Evolutionary conservation across 176 grass and related monocot genomes (phyloP), one percentile per base, ranked within the genome.

Genomic region (Triticum timopheevii): DNA sequence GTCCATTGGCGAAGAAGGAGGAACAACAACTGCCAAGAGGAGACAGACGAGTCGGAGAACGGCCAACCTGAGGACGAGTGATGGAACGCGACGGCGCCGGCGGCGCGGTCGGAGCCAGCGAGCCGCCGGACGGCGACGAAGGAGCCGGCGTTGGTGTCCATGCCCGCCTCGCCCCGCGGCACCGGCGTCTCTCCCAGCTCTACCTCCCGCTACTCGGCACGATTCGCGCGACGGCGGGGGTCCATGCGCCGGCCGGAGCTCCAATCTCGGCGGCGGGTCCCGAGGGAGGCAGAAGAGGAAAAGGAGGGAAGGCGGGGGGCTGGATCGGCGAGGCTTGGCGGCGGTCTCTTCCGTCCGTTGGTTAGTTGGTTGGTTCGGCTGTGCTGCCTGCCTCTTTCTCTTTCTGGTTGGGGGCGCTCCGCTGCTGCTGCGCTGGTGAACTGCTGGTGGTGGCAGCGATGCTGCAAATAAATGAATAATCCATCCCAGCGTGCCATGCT

Each of bases 21-120:
- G 34, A 15, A 12, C 69, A 44, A 0, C 38, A 49, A n/a, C 23
- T 47, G 45, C 19, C 10, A 20, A 81, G 39, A 74, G 17, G 10
- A 61, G 24, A 33, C 4, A 12, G 20, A 24, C 3, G 9, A 84
- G 81, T 36, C 25, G 66, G 39, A 34, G 39, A 45, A 85, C 6
- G 28, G 58, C 54, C 73, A 92, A 95, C 93, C 93, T 12, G 86
- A 92, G 8, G 93, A 92, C 28, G 90, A 90, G 80, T 92, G 90
- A 80, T 88, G 86, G 82, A 91, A 95, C 15, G 85, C 88, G 72
- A 83, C 86, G 59, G 81, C 71, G 59, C 85, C 81, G 38, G 83
- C 63, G 22, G 81, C 69, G 76, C 87, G 87, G 69, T 79, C 87
- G 71, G 90, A 81, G 86, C 86, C 80, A 3, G 77, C 61, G 11